Base-by-base conservation (phyloP, 1,139 yeast genomes). In the Sugiyamaella novakii region DNA sequence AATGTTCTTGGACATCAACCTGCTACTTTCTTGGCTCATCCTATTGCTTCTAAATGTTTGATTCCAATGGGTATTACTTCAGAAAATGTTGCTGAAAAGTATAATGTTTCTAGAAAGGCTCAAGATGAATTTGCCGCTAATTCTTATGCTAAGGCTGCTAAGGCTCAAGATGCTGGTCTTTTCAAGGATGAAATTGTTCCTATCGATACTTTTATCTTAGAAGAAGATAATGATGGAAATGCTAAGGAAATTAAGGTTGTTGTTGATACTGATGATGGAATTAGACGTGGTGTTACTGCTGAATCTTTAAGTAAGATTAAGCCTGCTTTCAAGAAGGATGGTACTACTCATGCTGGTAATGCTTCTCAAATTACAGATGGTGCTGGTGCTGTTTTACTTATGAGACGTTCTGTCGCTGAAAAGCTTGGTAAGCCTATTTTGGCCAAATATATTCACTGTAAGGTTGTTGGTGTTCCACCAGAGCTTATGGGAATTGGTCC, bases 401-500 rank as follows among this genome's bases (percentile, higher is more conserved):
- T 87, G 77, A 81, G 89, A 69, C 81, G 98, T 68, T 84, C 91
- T n/a, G 76, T 84, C 53, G 98, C 98, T 38, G 83, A 85, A 68
- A 72, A 78, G 61, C 73, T 84, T 57, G 84, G 85, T 40, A 76
- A 85, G 64, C 80, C 81, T 53, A 76, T 79, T 53, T 67, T 84
- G 53, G 96, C 81, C 59, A 87, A 87, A 74, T 91, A 80, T 61
- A 82, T 89, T 55, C 84, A 82, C 60, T 81, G 87, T 65, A 77
- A 81, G 52, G 72, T 83, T 44, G 91, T 84, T 50, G 96, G 98
- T 66, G 96, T 91, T 43, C 96, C 97, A 53, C 97, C 98, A 33
- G 95, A 87, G 71, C 81, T 89, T 56, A 91, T 91, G 98, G 98
- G 98, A 55, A 81, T 91, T 62, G 98, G 97, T 47, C 97, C 97